Percentiles rank a stretch among this genome's conserved stretches.
phyloP scores from a whole-genome alignment of 768 basidiomycete genomes.

The Coprinellus micaceus region DNA sequence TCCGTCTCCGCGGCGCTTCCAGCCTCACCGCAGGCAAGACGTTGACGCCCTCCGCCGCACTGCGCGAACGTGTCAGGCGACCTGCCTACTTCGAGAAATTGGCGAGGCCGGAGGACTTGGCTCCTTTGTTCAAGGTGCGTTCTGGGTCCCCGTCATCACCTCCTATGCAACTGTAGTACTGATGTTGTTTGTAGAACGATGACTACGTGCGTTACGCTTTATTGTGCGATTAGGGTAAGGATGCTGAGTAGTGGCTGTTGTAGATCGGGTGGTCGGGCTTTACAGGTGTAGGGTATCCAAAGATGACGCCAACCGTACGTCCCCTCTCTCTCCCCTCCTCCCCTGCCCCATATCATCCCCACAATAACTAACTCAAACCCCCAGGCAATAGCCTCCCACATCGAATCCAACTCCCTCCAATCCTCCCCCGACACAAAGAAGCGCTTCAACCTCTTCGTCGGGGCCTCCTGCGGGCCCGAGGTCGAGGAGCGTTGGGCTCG shows the following conservation, averaged over 20 bases:
- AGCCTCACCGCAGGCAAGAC: background rate
- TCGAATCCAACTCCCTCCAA: constrained; percentile 42
- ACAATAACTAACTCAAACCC: no score
- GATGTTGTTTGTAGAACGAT: constrained; percentile 29
- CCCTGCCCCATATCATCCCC: background rate
- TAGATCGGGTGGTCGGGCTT: constrained; percentile 52
- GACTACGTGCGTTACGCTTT: constrained; percentile 38
- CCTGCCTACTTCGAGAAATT: constrained; percentile 36
- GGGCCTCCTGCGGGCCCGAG: constrained; percentile 45
- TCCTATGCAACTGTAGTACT: background rate
- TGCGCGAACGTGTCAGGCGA: constrained; percentile 40
- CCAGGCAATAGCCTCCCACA: constrained; percentile 46
- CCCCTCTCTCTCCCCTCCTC: background rate
- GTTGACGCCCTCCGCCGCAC: constrained; percentile 27
- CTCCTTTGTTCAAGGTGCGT: constrained; percentile 17
- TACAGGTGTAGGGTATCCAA: constrained; percentile 50
- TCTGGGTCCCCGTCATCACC: background rate
- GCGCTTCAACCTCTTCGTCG: constrained; percentile 47
- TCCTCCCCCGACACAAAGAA: constrained; percentile 39
- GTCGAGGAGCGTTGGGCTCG: constrained; percentile 47
- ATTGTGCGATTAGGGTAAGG: background rate
- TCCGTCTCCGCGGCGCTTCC: constrained; percentile 7
- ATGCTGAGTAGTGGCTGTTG: background rate
- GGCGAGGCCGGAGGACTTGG: constrained; percentile 35
- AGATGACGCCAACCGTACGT: constrained; percentile 40